Percentiles rank a stretch among this genome's conserved stretches.
These are phyloP conservation scores for Lactarius sanguifluus DNA, from an alignment of 768 basidiomycete species.

Conservation along the genomic window DNA sequence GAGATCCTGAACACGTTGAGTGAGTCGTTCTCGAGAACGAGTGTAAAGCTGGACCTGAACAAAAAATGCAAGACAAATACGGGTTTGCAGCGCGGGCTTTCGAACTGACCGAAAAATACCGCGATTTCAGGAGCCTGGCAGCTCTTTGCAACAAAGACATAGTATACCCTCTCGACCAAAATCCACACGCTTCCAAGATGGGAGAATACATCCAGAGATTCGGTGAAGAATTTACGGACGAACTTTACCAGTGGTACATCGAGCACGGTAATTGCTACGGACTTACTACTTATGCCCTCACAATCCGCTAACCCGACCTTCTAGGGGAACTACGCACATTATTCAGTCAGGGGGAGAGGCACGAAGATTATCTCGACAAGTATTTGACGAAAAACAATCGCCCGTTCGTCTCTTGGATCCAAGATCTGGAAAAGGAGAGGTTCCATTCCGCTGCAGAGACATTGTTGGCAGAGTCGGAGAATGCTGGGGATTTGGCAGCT, in stretches of 20 bases:
- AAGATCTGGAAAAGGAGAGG: slow-evolving; percentile 71
- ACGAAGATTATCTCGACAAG: slow-evolving; percentile 62
- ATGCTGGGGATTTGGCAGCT: slow-evolving; percentile 56
- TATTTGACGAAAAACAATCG: slow-evolving; percentile 65
- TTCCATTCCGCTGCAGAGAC: slow-evolving; percentile 64
- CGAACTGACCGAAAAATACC: slow-evolving; percentile 79
- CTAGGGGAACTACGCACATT: slow-evolving; percentile 78
- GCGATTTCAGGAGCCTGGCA: slow-evolving; percentile 83
- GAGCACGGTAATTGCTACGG: slow-evolving; percentile 63
- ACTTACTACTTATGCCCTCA: not conserved
- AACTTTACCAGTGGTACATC: slow-evolving; percentile 92
- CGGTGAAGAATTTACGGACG: slow-evolving; percentile 80
- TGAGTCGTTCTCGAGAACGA: slow-evolving; percentile 40
- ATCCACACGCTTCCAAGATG: slow-evolving; percentile 62
- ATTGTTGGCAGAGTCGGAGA: slow-evolving; percentile 60
- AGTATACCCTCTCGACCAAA: slow-evolving; percentile 62
- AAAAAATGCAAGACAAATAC: slow-evolving; percentile 51
- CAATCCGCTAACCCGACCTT: slow-evolving; percentile 4
- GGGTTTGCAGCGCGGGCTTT: slow-evolving; percentile 73
- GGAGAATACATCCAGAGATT: slow-evolving; percentile 74
- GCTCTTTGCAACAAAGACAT: slow-evolving; percentile 72
- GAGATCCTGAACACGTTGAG: slow-evolving; percentile 79
- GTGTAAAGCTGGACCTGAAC: slow-evolving; percentile 2
- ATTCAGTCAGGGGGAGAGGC: slow-evolving; percentile 70
- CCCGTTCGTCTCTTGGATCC: slow-evolving; percentile 78